Evolutionary conservation across 2,329 filamentous ascomycete species (phyloP).

Genomic region (Fusarium verrucosum): DNA sequence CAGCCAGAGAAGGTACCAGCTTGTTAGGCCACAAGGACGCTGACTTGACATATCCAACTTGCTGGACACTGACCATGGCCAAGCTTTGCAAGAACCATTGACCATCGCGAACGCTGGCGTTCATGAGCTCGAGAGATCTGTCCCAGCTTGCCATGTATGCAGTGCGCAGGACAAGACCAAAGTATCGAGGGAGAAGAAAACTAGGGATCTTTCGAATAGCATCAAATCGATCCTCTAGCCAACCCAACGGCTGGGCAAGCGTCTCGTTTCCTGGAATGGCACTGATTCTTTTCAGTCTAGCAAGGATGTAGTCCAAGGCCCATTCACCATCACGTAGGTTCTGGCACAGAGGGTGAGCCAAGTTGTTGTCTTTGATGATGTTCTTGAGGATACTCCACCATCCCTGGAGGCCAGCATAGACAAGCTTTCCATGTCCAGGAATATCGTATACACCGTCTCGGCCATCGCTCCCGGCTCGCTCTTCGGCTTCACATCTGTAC

Average conservation of each 20-base stretch:
- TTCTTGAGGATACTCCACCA: slow-evolving; percentile 94
- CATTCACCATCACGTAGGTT: slow-evolving; percentile 92
- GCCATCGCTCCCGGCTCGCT: slow-evolving; percentile 78
- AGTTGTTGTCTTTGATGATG: slow-evolving; percentile 87
- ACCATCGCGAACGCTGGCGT: slow-evolving; percentile 77
- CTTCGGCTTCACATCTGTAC: slow-evolving; percentile 92
- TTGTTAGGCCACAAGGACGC: slow-evolving; percentile 90
- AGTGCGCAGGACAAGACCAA: slow-evolving; percentile 86
- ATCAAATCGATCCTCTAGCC: slow-evolving; percentile 86
- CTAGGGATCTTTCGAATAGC: slow-evolving; percentile 85
- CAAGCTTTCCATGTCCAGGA: slow-evolving; percentile 82
- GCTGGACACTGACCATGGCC: slow-evolving; percentile 90
- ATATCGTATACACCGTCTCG: slow-evolving; percentile 89
- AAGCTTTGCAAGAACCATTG: slow-evolving; percentile 91
- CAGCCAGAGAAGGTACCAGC: slow-evolving; percentile 85
- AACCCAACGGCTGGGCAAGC: slow-evolving; percentile 73
- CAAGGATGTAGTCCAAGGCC: slow-evolving; percentile 88
- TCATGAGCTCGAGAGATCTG: slow-evolving; percentile 81
- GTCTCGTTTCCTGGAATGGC: slow-evolving; percentile 68
- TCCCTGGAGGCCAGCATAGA: slow-evolving; percentile 96
- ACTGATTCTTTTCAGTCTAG: slow-evolving; percentile 77
- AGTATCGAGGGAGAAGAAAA: slow-evolving; percentile 92
- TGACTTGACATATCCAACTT: slow-evolving; percentile 88
- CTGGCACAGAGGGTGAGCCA: slow-evolving; percentile 92
- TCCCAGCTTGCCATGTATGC: slow-evolving; percentile 87